Base-by-base conservation (phyloP, 176 grass and related monocot species). In the Zea mays region DNA sequence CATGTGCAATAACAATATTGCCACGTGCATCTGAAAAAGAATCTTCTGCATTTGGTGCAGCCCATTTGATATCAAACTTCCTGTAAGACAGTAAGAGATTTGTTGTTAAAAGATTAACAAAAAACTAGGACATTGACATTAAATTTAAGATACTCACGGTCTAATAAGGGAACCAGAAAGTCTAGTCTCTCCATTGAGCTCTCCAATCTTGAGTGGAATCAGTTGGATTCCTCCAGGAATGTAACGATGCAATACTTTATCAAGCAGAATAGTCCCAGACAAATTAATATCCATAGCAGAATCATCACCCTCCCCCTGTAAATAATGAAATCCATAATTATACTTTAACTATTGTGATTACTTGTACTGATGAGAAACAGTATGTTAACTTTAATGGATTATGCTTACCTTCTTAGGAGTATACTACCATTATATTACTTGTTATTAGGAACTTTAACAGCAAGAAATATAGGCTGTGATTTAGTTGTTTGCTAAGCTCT, bases 41-140 rank as follows among this genome's bases (percentile, higher is more conserved):
- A 74, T 92, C 92, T 90, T 98, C 96, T 65, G 92, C 96, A 85
- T 92, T 92, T 75, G 91, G 92, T 74, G 96, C 96, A 75, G 89
- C 89, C 96, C 96, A 98, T 76, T 98, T 98, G 80, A 98, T 98
- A 87, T 98, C 92, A 72, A 98, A 94, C 84, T 94, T 98, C 87
- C 96, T 98, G 78, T 45, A 72, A 62, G n/a, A 40, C 96, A 94
- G 78, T 45, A 72, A 62, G n/a, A 40, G 13, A 67, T 42, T 69
- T 35, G 14, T 64, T 56, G 19, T 41, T 39, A 6, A 84, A 87
- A 60, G 11, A 65, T 43, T 13, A 44, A 83, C 6, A 80, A 58
- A 67, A 52, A 69, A 67, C 14, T 59, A 79, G 63, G 35, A 48
- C 65, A 21, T 15, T 67, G 17, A 62, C 35, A 45, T 54, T 62